Percentiles rank a stretch among this genome's conserved stretches.
phyloP scores from a whole-genome alignment of 306 rosid genomes.

The Rubus idaeus region DNA sequence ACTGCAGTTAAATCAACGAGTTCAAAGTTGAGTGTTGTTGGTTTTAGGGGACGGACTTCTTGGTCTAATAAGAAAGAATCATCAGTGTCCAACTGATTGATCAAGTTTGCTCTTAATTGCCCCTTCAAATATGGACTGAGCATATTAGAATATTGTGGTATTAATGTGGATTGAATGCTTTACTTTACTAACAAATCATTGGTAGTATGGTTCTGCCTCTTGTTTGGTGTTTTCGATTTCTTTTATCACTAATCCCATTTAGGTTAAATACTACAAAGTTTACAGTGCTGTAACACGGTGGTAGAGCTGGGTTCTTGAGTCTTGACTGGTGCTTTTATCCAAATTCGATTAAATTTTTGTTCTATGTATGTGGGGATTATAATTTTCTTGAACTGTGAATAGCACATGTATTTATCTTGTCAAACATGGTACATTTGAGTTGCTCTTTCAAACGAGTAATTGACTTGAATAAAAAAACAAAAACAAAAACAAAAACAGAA shows the following conservation, averaged over 20 bases:
- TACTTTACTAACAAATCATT: neutral
- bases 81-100: constrained; percentile 34
- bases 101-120: neutral
- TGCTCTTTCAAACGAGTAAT: neutral
- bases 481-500: neutral
- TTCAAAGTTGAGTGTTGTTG: constrained; percentile 75
- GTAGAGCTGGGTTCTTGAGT: no score
- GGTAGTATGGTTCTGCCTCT: neutral
- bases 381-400: no score
- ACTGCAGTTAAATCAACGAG: constrained; percentile 41
- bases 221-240: neutral
- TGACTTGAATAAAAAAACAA: neutral
- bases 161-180: neutral
- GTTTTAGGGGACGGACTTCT: constrained; percentile 74
- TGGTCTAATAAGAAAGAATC: constrained; percentile 47
- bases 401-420: neutral
- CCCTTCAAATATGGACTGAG: neutral
- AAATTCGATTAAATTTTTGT: no score
- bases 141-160: constrained; percentile 6
- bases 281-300: neutral
- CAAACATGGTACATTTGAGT: neutral
- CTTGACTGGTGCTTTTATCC: no score
- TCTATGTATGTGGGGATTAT: neutral
- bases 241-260: neutral
- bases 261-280: neutral